phyloP scores from a whole-genome alignment of 2,329 filamentous ascomycete genomes.

The Aureobasidium sp. region DNA sequence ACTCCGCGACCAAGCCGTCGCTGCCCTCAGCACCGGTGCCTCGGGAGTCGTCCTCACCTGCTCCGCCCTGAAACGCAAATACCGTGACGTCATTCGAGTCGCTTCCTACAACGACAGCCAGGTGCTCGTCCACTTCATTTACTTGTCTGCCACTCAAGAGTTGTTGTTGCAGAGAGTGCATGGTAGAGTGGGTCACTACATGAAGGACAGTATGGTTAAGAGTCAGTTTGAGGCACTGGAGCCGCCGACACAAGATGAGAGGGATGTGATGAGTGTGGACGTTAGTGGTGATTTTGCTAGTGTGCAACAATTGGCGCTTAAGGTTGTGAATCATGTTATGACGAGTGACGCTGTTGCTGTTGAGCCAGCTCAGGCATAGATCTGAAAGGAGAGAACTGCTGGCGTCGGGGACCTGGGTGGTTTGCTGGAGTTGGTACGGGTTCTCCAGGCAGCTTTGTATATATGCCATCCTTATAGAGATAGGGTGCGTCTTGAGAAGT shows the following conservation, averaged over 20 bases:
- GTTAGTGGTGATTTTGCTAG: constrained; percentile 33
- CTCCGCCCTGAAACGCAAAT: constrained; percentile 93
- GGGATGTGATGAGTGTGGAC: constrained; percentile 38
- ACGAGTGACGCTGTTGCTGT: constrained; percentile 7
- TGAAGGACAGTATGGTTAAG: constrained; percentile 91
- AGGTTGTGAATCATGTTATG: constrained; percentile 31
- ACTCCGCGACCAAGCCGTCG: constrained; percentile 37
- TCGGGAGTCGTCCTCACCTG: constrained; percentile 84
- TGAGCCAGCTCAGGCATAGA: background rate
- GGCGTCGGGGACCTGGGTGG: background rate
- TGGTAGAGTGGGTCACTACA: constrained; percentile 75
- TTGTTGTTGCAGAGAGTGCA: constrained; percentile 68
- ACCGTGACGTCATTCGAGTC: constrained; percentile 62
- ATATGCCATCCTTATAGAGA: too few species aligned
- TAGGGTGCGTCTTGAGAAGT: too few species aligned
- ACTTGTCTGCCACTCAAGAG: constrained; percentile 69
- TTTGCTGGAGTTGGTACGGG: background rate
- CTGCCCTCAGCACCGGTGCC: constrained; percentile 20
- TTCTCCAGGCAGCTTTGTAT: too few species aligned
- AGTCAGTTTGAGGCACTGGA: constrained; percentile 89
- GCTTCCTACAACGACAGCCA: constrained; percentile 36
- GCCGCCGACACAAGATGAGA: constrained; percentile 55
- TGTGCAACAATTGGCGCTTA: constrained; percentile 31
- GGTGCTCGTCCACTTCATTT: constrained; percentile 73
- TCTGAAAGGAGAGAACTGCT: background rate